Percentiles rank a stretch among this genome's conserved stretches.
These are phyloP conservation scores for Eucalyptus sp. DNA, from an alignment of 345 rosid species.

Conservation along the genomic window DNA sequence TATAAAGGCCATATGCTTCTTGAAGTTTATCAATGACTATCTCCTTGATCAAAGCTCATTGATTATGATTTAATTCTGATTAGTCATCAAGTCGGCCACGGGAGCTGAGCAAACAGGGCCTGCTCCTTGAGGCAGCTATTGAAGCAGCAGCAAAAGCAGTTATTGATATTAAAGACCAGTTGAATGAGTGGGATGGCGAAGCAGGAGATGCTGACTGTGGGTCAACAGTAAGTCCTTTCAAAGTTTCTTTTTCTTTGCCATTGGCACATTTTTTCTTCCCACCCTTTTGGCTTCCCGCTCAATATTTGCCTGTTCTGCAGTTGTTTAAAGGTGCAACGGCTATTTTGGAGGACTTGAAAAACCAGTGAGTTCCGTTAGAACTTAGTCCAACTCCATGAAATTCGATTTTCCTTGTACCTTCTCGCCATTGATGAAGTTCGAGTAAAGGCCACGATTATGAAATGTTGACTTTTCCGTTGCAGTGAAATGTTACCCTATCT, in stretches of 20 bases:
- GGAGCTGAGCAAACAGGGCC: conserved; percentile 61
- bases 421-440: background rate
- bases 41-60: background rate
- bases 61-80: background rate
- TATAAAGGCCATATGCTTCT: background rate
- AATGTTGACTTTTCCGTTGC: background rate
- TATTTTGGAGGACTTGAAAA: conserved; percentile 80
- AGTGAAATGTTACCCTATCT: background rate
- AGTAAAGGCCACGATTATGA: background rate
- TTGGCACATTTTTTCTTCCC: background rate
- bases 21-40: background rate
- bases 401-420: background rate
- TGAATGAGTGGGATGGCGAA: conserved; percentile 92
- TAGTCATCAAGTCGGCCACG: conserved; percentile 57
- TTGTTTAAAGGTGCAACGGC: conserved; percentile 81
- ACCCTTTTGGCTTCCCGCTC: background rate
- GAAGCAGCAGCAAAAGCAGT: conserved; percentile 76
- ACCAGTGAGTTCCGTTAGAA: conserved; percentile 28
- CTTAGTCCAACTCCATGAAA: background rate
- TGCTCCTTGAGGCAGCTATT: conserved; percentile 64
- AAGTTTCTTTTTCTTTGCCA: background rate
- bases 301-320: conserved; percentile 19
- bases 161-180: conserved; percentile 39
- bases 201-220: conserved; percentile 98
- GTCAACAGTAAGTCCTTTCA: conserved; percentile 66